Evolutionary conservation across 1,284 basidiomycete genomes (phyloP), one percentile per base, ranked within the genome.

Genomic region (Ganoderma leucocontextum): DNA sequence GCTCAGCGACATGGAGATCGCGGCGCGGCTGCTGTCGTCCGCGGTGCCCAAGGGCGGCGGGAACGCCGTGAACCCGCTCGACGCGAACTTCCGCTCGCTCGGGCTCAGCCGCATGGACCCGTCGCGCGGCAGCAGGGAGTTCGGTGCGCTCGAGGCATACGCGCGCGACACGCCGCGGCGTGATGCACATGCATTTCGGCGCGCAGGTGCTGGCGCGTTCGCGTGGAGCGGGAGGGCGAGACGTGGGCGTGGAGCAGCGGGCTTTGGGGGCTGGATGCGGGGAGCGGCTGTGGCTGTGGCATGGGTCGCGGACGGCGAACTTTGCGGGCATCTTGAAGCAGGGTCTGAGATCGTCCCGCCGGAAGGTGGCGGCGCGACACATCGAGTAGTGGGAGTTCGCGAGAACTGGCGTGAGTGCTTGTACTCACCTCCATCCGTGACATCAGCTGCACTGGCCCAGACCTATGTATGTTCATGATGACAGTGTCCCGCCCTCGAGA

Each of bases 271-370:
- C 73, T 87, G 29, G 75, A 67, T 7, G 82, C 84, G 87, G 87
- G 17, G 85, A 91, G 64, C 81, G 89, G 4, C 77, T 90, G 67
- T 80, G 91, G 38, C 80, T 91, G 55, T 91, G 89, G 90, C 90
- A 91, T 71, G 89, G 90, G 22, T 89, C 87, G 35, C 78, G 89
- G 42, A 85, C 87, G 7, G 89, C 89, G 33, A 90, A 91, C 74
- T 91, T 89, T 77, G 88, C 87, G 57, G 88, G 87, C 78, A 91
- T 91, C 65, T 79, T 91, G 57, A 86, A 85, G 75, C 89, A 91
- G 77, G 90, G 90, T 36, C 75, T 91, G 70, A 85, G 33, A 91
- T 91, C 73, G 90, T 89, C 6, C 90, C 90, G 41, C 89, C 89
- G 8, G 89, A 91, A 82, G 88, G 84, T 85, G 70, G 77, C 60